These are phyloP conservation scores for Sclerotinia spermophila DNA, from an alignment of 2,329 filamentous ascomycete genomes.

Conservation along the genomic window DNA sequence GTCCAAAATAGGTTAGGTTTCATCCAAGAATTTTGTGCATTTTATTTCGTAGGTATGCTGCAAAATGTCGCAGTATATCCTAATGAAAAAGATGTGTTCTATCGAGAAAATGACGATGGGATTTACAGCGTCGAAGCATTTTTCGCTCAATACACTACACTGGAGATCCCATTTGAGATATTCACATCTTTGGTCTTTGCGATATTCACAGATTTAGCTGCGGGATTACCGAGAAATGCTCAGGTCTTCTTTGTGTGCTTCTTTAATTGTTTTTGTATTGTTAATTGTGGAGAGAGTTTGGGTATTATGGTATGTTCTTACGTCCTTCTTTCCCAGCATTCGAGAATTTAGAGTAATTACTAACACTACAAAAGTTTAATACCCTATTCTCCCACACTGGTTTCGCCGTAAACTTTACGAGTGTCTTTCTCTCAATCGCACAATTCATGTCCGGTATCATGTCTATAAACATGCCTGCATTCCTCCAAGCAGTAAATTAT, in stretches of 20 bases:
- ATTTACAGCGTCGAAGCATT: constrained; percentile 71
- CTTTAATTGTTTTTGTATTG: constrained; percentile 69
- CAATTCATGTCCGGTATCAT: constrained; percentile 70
- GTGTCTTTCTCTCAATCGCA: constrained; percentile 64
- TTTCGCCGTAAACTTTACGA: constrained; percentile 71
- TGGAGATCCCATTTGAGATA: constrained; percentile 71
- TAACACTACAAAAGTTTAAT: constrained; percentile 53
- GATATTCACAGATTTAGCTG: constrained; percentile 59
- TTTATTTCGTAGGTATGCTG: constrained; percentile 75
- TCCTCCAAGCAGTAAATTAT: constrained; percentile 67
- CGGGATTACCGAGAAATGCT: constrained; percentile 59
- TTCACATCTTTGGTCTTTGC: constrained; percentile 63
- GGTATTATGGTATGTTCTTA: constrained; percentile 58
- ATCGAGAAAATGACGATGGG: constrained; percentile 70
- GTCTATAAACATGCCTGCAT: constrained; percentile 63
- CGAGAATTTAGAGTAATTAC: neutral
- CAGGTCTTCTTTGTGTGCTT: constrained; percentile 64
- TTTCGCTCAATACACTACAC: constrained; percentile 63
- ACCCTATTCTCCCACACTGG: constrained; percentile 71
- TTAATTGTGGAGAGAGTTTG: constrained; percentile 69
- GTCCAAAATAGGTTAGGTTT: constrained; percentile 73
- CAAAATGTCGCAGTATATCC: constrained; percentile 76
- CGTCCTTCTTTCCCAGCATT: neutral
- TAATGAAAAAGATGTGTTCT: constrained; percentile 69
- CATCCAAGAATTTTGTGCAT: constrained; percentile 65